Base-by-base conservation (phyloP, 495 filamentous ascomycete species). In the Penicillium soppii region DNA sequence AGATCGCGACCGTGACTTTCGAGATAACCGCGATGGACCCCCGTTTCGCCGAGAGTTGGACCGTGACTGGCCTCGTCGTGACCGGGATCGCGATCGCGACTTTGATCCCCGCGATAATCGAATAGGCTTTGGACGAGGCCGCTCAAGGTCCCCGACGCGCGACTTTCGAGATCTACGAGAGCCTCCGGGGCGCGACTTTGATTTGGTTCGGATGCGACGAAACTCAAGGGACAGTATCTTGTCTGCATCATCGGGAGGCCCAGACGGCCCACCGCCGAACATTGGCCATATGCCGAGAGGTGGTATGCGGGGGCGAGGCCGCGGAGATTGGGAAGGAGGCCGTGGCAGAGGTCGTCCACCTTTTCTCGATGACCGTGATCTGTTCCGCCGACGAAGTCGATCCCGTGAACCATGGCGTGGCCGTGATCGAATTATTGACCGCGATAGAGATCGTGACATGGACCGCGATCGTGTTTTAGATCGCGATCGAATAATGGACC, bases 181-280 rank as follows among this genome's bases (percentile, higher is more conserved):
- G 15, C 57, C 65, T 20, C 55, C 65, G 2, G 65, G 63, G 9
- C 66, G 71, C 12, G 71, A 75, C 35, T 59, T 69, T 7, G 73
- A 77, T 49, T 15, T 71, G 17, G 64, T 71, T 46, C 73, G 83
- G 20, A 76, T 76, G 58, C 75, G 82, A 41, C 75, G 81, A 29
- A 80, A 78, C 50, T 83, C 81, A 8, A 62, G 80, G 21, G 83
- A 85, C 46, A 82, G 82, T 0, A 80, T 89, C 19, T 68, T 84
- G 7, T 90, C 88, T 0, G 83, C 83, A 7, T 82, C 83, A 1
- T 90, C 88, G 0, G 82, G 79, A 10, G 80, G 80, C 16, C 85
- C 85, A 0, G 89, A 95, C 58, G 75, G 78, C 10, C 80, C 82
- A 10, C 65, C 73, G 10, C 47, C 68, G 0, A 69, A 54, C 49